Base-by-base conservation (phyloP, 805 yeast species). In the Candida hungchunana region DNA sequence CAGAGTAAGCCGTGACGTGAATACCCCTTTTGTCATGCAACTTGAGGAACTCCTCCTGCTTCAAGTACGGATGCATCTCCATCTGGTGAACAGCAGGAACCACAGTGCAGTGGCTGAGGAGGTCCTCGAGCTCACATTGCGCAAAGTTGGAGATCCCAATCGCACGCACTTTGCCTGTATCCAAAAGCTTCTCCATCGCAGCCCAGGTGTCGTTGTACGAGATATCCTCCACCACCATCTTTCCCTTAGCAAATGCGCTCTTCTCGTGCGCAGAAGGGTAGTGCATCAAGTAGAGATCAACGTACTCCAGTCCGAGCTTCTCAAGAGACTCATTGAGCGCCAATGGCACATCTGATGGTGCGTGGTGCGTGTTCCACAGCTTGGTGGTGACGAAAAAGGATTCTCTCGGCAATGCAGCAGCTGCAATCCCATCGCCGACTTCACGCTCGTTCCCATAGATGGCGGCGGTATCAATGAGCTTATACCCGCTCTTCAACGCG, bases 91-190 rank as follows among this genome's bases (percentile, higher is more conserved):
- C 78, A 40, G 62, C 67, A 4, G 86, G 86, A 42, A 60, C 65
- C 35, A 56, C 55, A 39, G 70, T 71, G 13, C 75, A 69, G 27
- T 51, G 56, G 19, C 55, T 51, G 30, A 71, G 48, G 13, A 74
- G 58, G 26, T 51, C 56, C 16, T 38, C 24, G 37, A 82, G 52
- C 47, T 77, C 75, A 7, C 59, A 63, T 15, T 68, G 65, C 14
- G 73, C 59, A 47, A 78, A 81, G 56, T 82, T 82, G 13, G 87
- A 79, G 14, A 78, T 77, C 11, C 90, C 90, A 43, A 82, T 77
- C 45, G 73, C 66, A 46, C 72, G 71, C 12, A 75, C 80, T 41
- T 67, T 63, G 3, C 88, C 88, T 30, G 67, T 67, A 27, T 67
- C 64, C 32, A 68, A 63, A 24, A 77, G 69, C 43, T 64, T 63